Percentiles rank a stretch among this genome's conserved stretches.
phyloP scores from a whole-genome alignment of 768 basidiomycete genomes.

The Gloeopeniophorella convolvens region DNA sequence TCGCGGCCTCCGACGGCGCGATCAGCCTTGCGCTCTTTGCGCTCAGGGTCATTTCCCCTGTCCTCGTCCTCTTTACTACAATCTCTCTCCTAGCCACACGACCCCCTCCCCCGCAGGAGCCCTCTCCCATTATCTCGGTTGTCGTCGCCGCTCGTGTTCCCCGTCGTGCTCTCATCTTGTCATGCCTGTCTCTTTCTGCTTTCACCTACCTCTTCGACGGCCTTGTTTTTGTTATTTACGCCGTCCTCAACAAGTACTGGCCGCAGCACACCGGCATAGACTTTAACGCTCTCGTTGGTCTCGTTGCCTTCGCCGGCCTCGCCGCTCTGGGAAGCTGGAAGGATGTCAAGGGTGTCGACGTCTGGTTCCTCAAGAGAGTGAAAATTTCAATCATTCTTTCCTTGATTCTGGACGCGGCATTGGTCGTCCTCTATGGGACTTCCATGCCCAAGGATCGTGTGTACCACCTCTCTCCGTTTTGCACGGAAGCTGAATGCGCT shows the following conservation, averaged over 20 bases:
- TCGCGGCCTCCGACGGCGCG: conserved; percentile 14
- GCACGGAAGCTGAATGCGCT: background rate
- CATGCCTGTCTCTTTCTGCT: conserved; percentile 61
- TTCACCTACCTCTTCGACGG: conserved; percentile 76
- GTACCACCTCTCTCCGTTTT: background rate
- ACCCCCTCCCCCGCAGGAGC: conserved; percentile 36
- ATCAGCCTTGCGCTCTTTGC: conserved; percentile 40
- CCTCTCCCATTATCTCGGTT: conserved; percentile 70
- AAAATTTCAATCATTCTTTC: conserved; percentile 48
- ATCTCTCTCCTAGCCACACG: conserved; percentile 52
- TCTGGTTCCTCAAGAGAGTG: conserved; percentile 58
- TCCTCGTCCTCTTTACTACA: conserved; percentile 53
- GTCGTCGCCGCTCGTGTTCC: conserved; percentile 68
- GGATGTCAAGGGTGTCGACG: conserved; percentile 60
- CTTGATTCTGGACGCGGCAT: conserved; percentile 51
- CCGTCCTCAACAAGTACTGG: conserved; percentile 64
- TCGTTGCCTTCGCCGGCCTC: conserved; percentile 63
- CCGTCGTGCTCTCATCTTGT: conserved; percentile 68
- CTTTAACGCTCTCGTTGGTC: conserved; percentile 58
- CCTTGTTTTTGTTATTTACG: conserved; percentile 56
- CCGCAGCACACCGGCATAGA: conserved; percentile 56
- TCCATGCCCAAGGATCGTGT: conserved; percentile 30
- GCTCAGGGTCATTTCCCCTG: conserved; percentile 62
- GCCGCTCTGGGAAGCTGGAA: conserved; percentile 77
- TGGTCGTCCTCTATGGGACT: conserved; percentile 49